Evolutionary conservation across 495 filamentous ascomycete genomes (phyloP).

Genomic region (Daldinia bambusicola): DNA sequence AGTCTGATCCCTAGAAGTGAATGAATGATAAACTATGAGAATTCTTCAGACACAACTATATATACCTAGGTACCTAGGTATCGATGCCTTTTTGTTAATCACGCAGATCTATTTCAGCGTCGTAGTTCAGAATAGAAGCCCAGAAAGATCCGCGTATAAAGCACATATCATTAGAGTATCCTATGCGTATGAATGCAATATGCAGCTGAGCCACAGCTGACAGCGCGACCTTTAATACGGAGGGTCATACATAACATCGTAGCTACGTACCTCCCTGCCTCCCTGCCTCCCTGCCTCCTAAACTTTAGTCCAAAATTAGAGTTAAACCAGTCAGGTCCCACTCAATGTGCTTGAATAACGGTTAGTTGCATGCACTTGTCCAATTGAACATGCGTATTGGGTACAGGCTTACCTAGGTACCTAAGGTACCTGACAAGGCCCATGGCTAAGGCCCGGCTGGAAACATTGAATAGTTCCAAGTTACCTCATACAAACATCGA

Average conservation of each 20-base stretch:
- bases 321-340: constrained; percentile 6
- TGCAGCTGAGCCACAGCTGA: too few species aligned
- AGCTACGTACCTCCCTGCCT: too few species aligned
- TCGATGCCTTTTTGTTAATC: not conserved
- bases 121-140: not conserved
- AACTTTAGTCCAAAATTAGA: not conserved
- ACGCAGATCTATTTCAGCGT: not conserved
- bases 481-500: constrained; percentile 11
- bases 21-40: not conserved
- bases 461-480: constrained; percentile 24
- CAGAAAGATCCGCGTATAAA: not conserved
- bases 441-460: too few species aligned
- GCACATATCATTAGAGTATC: not conserved
- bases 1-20: not conserved
- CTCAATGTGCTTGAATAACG: constrained; percentile 15
- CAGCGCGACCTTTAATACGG: too few species aligned
- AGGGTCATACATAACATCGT: too few species aligned
- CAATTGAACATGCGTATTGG: too few species aligned
- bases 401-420: too few species aligned
- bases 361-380: constrained; percentile 39
- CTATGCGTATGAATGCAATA: not conserved
- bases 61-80: too few species aligned
- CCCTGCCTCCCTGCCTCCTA: too few species aligned
- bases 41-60: not conserved
- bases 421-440: not conserved